These are phyloP conservation scores for Trametes elegans DNA, from an alignment of 768 basidiomycete genomes.

Conservation along the genomic window DNA sequence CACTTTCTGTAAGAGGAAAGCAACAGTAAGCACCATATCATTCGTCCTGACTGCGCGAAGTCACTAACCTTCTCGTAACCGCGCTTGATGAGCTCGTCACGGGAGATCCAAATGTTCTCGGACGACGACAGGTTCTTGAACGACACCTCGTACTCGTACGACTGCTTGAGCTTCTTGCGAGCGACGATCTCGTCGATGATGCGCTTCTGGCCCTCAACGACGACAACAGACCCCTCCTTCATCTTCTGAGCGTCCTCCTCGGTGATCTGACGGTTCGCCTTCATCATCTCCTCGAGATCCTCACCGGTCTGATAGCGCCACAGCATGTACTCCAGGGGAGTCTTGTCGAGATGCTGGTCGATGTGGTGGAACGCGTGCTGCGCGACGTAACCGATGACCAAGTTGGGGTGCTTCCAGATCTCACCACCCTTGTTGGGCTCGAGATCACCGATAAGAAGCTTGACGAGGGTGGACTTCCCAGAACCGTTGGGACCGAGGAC, in stretches of 20 bases:
- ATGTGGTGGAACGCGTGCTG: slow-evolving; percentile 99
- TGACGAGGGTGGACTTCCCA: slow-evolving; percentile 96
- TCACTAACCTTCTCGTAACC: slow-evolving; percentile 85
- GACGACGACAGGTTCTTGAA: slow-evolving; percentile 94
- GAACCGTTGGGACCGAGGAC: slow-evolving; percentile 99
- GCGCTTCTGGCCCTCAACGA: slow-evolving; percentile 94
- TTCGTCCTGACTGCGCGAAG: neutral
- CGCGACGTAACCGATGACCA: slow-evolving; percentile 98
- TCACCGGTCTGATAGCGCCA: slow-evolving; percentile 99
- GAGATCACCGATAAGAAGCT: slow-evolving; percentile 94
- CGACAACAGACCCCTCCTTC: slow-evolving; percentile 86
- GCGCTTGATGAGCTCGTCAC: slow-evolving; percentile 96
- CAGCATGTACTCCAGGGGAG: slow-evolving; percentile 97
- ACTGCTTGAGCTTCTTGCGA: slow-evolving; percentile 99
- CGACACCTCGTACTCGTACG: slow-evolving; percentile 97
- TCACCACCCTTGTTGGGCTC: slow-evolving; percentile 96
- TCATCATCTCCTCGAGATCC: slow-evolving; percentile 94
- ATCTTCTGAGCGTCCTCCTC: slow-evolving; percentile 92
- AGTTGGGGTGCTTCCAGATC: slow-evolving; percentile 98
- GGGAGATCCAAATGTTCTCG: slow-evolving; percentile 96
- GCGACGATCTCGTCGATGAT: slow-evolving; percentile 86
- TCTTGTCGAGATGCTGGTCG: slow-evolving; percentile 97
- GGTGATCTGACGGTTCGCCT: slow-evolving; percentile 83
- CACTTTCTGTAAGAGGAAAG: slow-evolving; percentile 59
- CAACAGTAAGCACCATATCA: slow-evolving; percentile 25